These are phyloP conservation scores for Fraxinus sp. DNA, from an alignment of 305 asterid genomes.

Conservation along the genomic window DNA sequence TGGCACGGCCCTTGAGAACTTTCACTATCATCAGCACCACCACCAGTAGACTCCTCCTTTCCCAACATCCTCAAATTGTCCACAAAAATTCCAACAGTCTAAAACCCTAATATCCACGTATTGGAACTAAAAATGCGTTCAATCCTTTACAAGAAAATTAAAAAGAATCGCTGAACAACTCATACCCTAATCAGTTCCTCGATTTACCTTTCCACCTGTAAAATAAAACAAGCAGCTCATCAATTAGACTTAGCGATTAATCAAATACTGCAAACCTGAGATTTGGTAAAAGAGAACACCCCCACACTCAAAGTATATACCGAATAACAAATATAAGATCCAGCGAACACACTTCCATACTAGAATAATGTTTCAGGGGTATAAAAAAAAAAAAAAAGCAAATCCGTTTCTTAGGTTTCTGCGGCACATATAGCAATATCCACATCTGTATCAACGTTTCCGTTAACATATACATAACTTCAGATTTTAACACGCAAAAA, in stretches of 20 bases:
- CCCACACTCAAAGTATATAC: not conserved
- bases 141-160: not conserved
- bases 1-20: constrained; percentile 34
- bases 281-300: not conserved
- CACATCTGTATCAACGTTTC: not conserved
- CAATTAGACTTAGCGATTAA: not conserved
- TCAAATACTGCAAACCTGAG: not conserved
- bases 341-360: not conserved
- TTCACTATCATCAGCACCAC: constrained; percentile 26
- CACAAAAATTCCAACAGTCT: not conserved
- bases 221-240: not conserved
- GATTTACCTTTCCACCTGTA: not conserved
- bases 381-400: not conserved
- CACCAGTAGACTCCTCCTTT: constrained; percentile 37
- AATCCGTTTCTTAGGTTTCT: not conserved
- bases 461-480: not conserved
- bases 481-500: not conserved
- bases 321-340: not conserved
- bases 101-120: not conserved
- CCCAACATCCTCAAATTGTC: constrained; percentile 22
- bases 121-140: not conserved
- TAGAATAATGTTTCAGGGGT: not conserved
- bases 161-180: not conserved
- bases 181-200: not conserved
- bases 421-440: not conserved